Conservation (phyloP, 108 stramenopile species). For the Skeletonema grethae region DNA sequence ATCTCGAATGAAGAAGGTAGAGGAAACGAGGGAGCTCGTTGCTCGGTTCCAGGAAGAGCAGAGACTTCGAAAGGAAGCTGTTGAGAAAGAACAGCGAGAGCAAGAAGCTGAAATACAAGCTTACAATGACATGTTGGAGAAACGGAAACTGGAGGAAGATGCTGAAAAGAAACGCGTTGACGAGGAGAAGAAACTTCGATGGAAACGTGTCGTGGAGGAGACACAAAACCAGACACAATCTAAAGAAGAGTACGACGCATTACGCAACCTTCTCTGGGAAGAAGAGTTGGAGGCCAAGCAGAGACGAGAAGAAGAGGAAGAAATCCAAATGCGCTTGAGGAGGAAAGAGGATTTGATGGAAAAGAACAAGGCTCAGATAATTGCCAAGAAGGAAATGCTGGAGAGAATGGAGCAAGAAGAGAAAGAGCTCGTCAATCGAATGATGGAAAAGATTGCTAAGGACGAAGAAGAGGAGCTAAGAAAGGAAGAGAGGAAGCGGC, state of each 20-base stretch:
- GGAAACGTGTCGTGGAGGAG: conserved; percentile 57
- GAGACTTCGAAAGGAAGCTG: conserved; percentile 21
- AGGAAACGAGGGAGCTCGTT: conserved; percentile 56
- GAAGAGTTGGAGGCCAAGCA: conserved; percentile 67
- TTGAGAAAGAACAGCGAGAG: conserved; percentile 46
- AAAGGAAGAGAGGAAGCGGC: conserved; percentile 32
- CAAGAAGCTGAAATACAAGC: conserved; percentile 59
- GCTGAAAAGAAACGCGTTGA: conserved; percentile 47
- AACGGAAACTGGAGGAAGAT: conserved; percentile 42
- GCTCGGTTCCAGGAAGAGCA: conserved; percentile 52
- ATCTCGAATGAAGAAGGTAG: conserved; percentile 48
- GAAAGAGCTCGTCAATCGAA: conserved; percentile 57
- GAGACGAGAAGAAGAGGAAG: conserved; percentile 55
- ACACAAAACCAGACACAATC: conserved; percentile 47
- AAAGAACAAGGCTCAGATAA: conserved; percentile 54
- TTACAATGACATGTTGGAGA: conserved; percentile 56
- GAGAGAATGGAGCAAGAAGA: conserved; percentile 62
- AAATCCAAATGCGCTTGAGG: conserved; percentile 28
- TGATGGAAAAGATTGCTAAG: conserved; percentile 62
- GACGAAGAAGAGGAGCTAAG: conserved; percentile 57
- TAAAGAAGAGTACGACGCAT: conserved; percentile 56
- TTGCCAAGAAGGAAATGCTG: conserved; percentile 56
- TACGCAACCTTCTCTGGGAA: conserved; percentile 71
- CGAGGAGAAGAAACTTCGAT: conserved; percentile 48
- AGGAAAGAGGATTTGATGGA: conserved; percentile 57